Evolutionary conservation across 805 yeast species (phyloP).

Genomic region (Yamadazyma nakazawae): DNA sequence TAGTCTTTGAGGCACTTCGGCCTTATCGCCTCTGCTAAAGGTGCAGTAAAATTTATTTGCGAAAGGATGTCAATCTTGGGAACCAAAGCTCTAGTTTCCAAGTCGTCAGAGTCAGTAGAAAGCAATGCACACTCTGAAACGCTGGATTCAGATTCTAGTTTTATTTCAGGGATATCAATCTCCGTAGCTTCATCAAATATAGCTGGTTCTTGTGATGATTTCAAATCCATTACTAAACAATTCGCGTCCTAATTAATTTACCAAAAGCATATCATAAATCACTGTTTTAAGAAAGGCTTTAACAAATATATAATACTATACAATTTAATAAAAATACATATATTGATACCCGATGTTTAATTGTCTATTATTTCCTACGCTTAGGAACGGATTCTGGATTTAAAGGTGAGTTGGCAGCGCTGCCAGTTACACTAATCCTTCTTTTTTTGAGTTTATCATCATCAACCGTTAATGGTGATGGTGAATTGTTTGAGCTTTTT

Average conservation of each 20-base stretch:
- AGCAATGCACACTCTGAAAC: too few relatives aligned
- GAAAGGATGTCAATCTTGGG: not conserved
- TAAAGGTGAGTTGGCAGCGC: conserved; percentile 6
- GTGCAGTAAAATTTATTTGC: not conserved
- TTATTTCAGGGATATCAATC: too few relatives aligned
- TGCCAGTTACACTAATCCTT: conserved; percentile 9
- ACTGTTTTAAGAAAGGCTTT: not conserved
- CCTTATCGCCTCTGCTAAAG: conserved; percentile 43
- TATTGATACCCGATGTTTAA: not conserved
- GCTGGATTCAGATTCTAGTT: too few relatives aligned
- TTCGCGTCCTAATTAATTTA: too few relatives aligned
- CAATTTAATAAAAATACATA: not conserved
- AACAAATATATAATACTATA: not conserved
- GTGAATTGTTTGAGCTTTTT: conserved; percentile 7
- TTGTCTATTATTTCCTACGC: conserved; percentile 2
- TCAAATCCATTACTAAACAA: too few relatives aligned
- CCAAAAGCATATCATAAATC: too few relatives aligned
- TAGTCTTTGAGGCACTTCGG: conserved; percentile 68
- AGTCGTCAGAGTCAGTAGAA: not conserved
- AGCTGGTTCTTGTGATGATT: too few relatives aligned
- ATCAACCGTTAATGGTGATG: conserved; percentile 13
- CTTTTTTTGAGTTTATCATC: conserved; percentile 14
- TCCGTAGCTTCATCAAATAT: too few relatives aligned
- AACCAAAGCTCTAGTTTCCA: not conserved
- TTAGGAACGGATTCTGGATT: conserved; percentile 4